Base-by-base conservation (phyloP, 139 green algal species). In the Picochlorum sp. region DNA sequence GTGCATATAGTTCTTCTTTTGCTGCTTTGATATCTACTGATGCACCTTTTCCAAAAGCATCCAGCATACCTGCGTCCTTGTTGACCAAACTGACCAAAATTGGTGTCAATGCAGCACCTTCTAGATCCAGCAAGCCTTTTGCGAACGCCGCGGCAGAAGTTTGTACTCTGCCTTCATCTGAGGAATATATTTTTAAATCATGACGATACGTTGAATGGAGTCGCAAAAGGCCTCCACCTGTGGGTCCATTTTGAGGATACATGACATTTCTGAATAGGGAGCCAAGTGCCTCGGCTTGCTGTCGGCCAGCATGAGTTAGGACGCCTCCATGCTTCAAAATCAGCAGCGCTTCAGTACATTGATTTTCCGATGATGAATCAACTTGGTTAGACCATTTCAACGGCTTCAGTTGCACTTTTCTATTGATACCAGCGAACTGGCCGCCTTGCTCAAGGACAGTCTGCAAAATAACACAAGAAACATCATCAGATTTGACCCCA, bases 101-200 rank as follows among this genome's bases (percentile, higher is more conserved):
- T 56, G 89, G 85, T 14, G 85, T 96, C 13, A 94, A 78, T n/a
- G 75, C 84, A 47, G 49, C 70, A 50, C 87, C 87, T 73, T 97
- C 90, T 29, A 98, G 74, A 72, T 97, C 90, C n/a, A 98, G 73
- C 75, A 98, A 75, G 3, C 85, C 86, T 69, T 96, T 73, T 28
- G 81, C 89, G 68, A 94, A 94, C 13, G 84, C 81, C 13, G 85
- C 84, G 6, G 85, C 84, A n/a, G 70, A 73, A 53, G 82, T 81
- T 78, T 98, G 91, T 60, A 98, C 55, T 14, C 55, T 61, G 6
- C 85, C 85, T 69, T 93, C 82, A 58, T 97, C 92, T 3, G 79
- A 92, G 28, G 81, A 91, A 79, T 99, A 98, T 65, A 99, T 96
- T 64, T 99, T 99, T 41, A 99, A 77, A 78, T 99, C 93, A 40